phyloP scores from a whole-genome alignment of 192 early-diverging fungal genomes.

The Chytriomyces sp. region DNA sequence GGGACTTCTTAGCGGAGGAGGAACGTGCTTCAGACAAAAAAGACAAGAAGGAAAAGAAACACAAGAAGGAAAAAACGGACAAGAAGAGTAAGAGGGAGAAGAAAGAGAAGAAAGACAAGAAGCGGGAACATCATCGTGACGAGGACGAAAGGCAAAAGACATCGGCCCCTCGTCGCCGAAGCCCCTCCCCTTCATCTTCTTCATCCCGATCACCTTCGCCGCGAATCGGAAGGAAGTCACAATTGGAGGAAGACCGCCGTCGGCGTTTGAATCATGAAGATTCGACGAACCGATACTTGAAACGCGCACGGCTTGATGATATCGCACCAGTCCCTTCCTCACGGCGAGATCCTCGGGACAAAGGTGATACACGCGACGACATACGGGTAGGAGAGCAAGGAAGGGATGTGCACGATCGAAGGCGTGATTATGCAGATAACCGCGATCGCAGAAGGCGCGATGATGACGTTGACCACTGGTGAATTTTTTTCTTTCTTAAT shows the following conservation, averaged over 20 bases:
- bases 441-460: no score
- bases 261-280: no score
- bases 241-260: neutral
- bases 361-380: no score
- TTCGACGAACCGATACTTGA: no score
- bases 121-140: constrained; percentile 17
- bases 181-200: neutral
- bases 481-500: no score
- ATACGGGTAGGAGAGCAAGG: no score
- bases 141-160: constrained; percentile 9
- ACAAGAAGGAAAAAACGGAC: constrained; percentile 40
- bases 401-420: no score
- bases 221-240: neutral
- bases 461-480: no score
- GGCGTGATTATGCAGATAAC: no score
- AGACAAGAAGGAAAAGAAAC: constrained; percentile 3
- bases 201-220: neutral
- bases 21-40: constrained; percentile 31
- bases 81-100: constrained; percentile 40
- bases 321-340: no score
- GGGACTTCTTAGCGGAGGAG: constrained; percentile 34
- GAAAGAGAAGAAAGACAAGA: constrained; percentile 12
- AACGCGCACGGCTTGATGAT: no score
- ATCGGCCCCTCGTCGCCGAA: neutral
- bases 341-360: no score